Evolutionary conservation across 768 basidiomycete genomes (phyloP), one percentile per base, ranked within the genome.

Genomic region (Tricholomella constricta): DNA sequence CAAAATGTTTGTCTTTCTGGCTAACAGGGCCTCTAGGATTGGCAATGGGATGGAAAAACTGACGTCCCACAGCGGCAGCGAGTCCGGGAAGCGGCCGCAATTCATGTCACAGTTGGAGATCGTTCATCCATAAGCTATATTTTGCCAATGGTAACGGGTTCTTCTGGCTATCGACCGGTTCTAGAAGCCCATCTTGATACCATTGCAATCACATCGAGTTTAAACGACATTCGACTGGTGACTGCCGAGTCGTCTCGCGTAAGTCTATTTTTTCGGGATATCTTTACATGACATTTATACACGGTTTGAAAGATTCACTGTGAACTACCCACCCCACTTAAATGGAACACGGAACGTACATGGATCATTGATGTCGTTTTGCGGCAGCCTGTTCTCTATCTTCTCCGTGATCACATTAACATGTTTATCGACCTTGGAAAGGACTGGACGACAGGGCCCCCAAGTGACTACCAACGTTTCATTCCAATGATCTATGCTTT

Each of bases 331-430:
- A 77, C 86, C 0, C 93, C 94, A 2, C 72, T 96, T 8, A 76
- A 72, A 45, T 98, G 96, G 96, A 83, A 94, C 55, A 84, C 73
- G 0, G 76, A 82, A 59, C 83, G 94, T 22, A 82, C 79, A 58
- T 98, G 96, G 96, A 73, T 75, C 0, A 81, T 94, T 64, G 74
- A 82, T n/a, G 67, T 94, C 40, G 82, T 80, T 10, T 72, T 98
- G 22, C 80, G 83, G 7, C 83, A 84, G 46, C 88, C 95, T 2
- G 71, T 81, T 1, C 76, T 96, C 31, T 90, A 84, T 64, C 75
- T 97, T 17, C 76, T 98, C 10, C 84, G 94, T 37, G 96, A 98
- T 65, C 96, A 98, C 64, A 84, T 94, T 71, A 95, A 93, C 62
- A 91, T 98, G 80, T 82, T 98, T 62, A 86, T 86, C 3, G 96